A percentile compares a stretch with the other conserved stretches of the same genome.
Evolutionary conservation across 2,329 filamentous ascomycete genomes (phyloP).

Genomic region (Dactylellina cionopaga): DNA sequence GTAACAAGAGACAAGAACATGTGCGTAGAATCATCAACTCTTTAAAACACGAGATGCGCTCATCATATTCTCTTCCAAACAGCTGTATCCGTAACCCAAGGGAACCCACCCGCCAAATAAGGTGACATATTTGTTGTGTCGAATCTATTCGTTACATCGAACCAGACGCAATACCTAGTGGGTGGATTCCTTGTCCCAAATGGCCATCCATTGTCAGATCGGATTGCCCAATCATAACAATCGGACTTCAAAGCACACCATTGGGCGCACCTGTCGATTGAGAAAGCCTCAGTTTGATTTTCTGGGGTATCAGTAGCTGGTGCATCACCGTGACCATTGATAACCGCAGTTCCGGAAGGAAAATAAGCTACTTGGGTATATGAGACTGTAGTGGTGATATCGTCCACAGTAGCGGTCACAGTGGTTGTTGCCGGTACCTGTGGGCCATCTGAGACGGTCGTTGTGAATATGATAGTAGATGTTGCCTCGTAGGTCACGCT

Average conservation of each 20-base stretch:
- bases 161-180: conserved; percentile 27
- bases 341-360: conserved; percentile 1
- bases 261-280: conserved; percentile 12
- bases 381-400: not conserved
- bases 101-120: not conserved
- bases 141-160: conserved; percentile 2
- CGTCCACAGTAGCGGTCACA: not conserved
- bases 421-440: not conserved
- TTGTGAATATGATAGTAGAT: not conserved
- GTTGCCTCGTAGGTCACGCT: conserved; percentile 4
- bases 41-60: not conserved
- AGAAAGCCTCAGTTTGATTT: conserved; percentile 16
- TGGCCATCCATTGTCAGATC: conserved; percentile 23
- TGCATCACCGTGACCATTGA: conserved; percentile 16
- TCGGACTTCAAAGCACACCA: conserved; percentile 30
- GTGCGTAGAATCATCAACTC: not conserved
- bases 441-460: not conserved
- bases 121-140: conserved; percentile 8
- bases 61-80: conserved; percentile 21
- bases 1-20: too few relatives aligned
- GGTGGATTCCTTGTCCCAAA: conserved; percentile 18
- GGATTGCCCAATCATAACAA: conserved; percentile 20
- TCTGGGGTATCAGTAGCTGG: conserved; percentile 12
- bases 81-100: conserved; percentile 26
- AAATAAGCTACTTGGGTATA: conserved; percentile 30